Conservation (phyloP, 2,329 filamentous ascomycete species). For the Shiraia bambusicola region DNA sequence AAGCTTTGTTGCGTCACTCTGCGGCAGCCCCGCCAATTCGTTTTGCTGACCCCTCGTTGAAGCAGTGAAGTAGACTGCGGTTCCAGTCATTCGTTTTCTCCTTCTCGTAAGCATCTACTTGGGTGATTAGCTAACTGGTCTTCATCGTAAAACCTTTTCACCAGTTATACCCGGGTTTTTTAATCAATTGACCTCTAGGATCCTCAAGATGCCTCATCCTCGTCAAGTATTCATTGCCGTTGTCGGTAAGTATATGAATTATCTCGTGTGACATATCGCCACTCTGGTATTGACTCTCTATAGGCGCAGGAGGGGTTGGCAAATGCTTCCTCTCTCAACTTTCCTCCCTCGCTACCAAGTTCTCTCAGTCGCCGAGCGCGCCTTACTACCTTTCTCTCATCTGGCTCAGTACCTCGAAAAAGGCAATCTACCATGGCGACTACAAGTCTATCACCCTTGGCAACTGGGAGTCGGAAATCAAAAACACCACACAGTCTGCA, state of each 20-base stretch:
- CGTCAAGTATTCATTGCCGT: conserved; percentile 52
- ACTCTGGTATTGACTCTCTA: conserved; percentile 2
- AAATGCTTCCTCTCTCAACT: conserved; percentile 88
- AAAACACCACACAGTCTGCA: conserved; percentile 63
- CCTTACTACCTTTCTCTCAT: conserved; percentile 73
- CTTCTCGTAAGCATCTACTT: not conserved
- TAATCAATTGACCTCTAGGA: conserved; percentile 10
- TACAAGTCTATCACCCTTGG: conserved; percentile 62
- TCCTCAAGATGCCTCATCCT: conserved; percentile 43
- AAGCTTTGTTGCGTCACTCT: conserved; percentile 15
- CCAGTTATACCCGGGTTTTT: conserved; percentile 4
- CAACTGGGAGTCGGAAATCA: conserved; percentile 62
- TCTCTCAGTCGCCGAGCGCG: conserved; percentile 53
- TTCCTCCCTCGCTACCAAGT: conserved; percentile 64
- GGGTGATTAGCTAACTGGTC: conserved; percentile 1
- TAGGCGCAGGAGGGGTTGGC: conserved; percentile 90
- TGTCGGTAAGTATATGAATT: conserved; percentile 39
- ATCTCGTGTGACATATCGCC: not conserved
- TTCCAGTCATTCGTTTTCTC: conserved; percentile 4
- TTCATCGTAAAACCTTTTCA: conserved; percentile 2
- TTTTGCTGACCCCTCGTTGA: conserved; percentile 18
- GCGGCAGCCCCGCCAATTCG: conserved; percentile 22
- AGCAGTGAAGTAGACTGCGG: conserved; percentile 7
- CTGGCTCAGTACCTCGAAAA: conserved; percentile 83
- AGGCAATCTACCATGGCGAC: conserved; percentile 72